Evolutionary conservation across 108 stramenopile species (phyloP), one percentile per base, ranked within the genome.

Genomic region (Conticribra weissflogii): DNA sequence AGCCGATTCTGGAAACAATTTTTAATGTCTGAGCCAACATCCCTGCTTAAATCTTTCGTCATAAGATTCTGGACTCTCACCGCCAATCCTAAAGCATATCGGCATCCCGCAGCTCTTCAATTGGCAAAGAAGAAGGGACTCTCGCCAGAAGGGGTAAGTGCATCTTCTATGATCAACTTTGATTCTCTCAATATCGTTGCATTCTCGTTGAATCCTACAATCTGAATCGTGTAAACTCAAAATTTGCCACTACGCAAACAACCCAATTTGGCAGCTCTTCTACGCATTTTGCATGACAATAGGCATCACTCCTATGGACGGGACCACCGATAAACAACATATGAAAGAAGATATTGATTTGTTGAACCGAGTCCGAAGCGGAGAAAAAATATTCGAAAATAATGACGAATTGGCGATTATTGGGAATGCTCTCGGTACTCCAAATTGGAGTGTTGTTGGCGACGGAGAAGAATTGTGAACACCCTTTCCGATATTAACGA

Each of bases 1-100:
- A n/a, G n/a, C n/a, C n/a, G n/a, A n/a, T n/a, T n/a, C n/a, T n/a
- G n/a, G n/a, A n/a, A n/a, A n/a, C n/a, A n/a, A n/a, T n/a, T 27
- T 0, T 3, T 14, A 14, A 53, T 54, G 4, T 56, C 15, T 45
- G n/a, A 16, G 3, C 23, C n/a, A 0, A 34, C 47, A 21, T 30
- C 55, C 22, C 24, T 29, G 17, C 23, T 51, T 74, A 24, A 3
- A 25, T 33, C 7, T 34, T 21, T 25, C 17, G 54, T 3, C 21
- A 5, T 41, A 33, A 76, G 76, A n/a, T 86, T 87, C 56, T 87
- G 86, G 86, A 87, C 84, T 2, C 78, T 87, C n/a, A 64, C 77
- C 29, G 86, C 74, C 19, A 87, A 87, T 61, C 57, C 31, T 48
- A 53, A 84, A 29, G 80, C 74, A 32, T 76, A 64, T 51, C 59